These are phyloP conservation scores for Cystobasidium pallidum DNA, from an alignment of 1,284 basidiomycete genomes.

Conservation along the genomic window DNA sequence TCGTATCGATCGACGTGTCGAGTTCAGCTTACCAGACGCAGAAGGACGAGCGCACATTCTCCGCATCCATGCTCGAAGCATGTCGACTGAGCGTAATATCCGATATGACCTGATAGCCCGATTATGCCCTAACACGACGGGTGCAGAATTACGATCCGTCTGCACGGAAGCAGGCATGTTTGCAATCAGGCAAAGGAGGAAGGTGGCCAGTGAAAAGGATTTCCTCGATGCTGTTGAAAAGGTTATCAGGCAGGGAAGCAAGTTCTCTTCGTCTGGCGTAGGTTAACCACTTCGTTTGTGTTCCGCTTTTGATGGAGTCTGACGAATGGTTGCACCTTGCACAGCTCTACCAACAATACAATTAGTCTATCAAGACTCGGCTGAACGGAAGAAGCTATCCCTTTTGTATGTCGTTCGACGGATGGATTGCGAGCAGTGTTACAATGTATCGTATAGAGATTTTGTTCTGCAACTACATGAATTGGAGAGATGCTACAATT, in stretches of 20 bases:
- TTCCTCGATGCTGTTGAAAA: slow-evolving; percentile 98
- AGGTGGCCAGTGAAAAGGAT: slow-evolving; percentile 96
- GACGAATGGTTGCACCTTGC: neutral
- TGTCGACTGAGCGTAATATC: slow-evolving; percentile 97
- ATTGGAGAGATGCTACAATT: neutral
- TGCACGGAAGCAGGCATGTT: slow-evolving; percentile 99
- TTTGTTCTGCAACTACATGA: slow-evolving; percentile 20
- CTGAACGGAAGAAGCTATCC: neutral
- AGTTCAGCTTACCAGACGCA: slow-evolving; percentile 93
- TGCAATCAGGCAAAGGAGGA: slow-evolving; percentile 93
- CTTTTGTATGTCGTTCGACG: neutral
- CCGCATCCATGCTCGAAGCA: slow-evolving; percentile 94
- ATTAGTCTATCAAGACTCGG: slow-evolving; percentile 25
- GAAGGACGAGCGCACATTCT: slow-evolving; percentile 97
- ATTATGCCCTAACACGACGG: slow-evolving; percentile 95
- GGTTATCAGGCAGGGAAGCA: slow-evolving; percentile 95
- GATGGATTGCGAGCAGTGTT: slow-evolving; percentile 22
- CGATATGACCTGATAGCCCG: slow-evolving; percentile 97
- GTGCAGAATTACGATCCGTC: slow-evolving; percentile 93
- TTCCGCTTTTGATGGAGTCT: neutral
- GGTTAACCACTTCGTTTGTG: neutral
- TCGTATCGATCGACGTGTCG: slow-evolving; percentile 91
- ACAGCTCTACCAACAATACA: slow-evolving; percentile 58
- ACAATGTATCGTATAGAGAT: slow-evolving; percentile 31
- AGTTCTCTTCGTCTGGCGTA: slow-evolving; percentile 79